Conservation (phyloP, 1,284 basidiomycete species). For the Ganoderma meredithae region DNA sequence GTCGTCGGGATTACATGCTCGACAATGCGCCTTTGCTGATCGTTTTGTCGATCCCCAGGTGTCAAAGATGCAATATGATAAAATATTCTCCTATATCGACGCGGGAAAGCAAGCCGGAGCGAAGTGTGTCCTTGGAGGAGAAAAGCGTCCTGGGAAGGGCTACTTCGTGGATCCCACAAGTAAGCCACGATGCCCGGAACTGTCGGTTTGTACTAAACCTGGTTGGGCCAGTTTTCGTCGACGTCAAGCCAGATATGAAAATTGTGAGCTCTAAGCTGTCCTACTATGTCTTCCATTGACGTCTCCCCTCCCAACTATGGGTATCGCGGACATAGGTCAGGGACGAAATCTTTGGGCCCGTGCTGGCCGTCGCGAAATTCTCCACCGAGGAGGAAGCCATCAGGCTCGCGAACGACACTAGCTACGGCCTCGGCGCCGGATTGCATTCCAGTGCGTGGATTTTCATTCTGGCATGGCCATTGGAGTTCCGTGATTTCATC, state of each 20-base stretch:
- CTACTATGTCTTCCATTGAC: not conserved
- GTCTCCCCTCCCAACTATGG: not conserved
- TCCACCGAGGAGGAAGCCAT: conserved; percentile 83
- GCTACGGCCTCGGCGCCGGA: conserved; percentile 89
- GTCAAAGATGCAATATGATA: conserved; percentile 87
- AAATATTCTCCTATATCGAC: conserved; percentile 90
- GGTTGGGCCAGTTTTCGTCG: conserved; percentile 67
- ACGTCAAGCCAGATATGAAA: conserved; percentile 77
- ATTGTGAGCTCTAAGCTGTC: conserved; percentile 59
- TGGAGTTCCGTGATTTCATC: not conserved
- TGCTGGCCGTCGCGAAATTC: conserved; percentile 81
- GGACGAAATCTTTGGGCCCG: conserved; percentile 91
- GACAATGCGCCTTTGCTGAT: conserved; percentile 1
- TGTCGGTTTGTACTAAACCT: not conserved
- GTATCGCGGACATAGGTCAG: conserved; percentile 55
- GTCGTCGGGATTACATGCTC: not conserved
- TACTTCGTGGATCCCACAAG: conserved; percentile 82
- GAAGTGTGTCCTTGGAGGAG: conserved; percentile 80
- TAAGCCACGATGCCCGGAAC: conserved; percentile 43
- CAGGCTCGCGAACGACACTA: conserved; percentile 82
- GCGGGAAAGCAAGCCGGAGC: conserved; percentile 88
- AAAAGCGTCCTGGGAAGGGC: conserved; percentile 72
- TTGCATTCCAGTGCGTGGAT: conserved; percentile 79
- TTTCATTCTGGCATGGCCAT: not conserved
- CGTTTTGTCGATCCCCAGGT: conserved; percentile 55